These are phyloP conservation scores for Hypoxylon sp. DNA, from an alignment of 2,329 filamentous ascomycete genomes.

Conservation along the genomic window DNA sequence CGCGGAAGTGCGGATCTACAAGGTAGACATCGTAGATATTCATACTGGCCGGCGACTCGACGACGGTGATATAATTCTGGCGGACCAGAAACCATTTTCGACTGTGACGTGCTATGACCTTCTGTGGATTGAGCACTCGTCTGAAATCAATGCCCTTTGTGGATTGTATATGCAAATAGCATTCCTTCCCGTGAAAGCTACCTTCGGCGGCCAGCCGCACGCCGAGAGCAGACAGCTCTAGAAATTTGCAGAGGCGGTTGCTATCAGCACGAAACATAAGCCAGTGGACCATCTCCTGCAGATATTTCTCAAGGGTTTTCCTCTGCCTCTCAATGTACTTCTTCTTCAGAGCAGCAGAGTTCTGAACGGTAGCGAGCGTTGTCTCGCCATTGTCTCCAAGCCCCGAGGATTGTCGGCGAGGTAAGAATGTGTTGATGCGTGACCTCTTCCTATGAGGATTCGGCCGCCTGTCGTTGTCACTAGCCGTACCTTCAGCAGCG, in stretches of 20 bases:
- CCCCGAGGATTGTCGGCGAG: constrained; percentile 68
- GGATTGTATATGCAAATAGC: constrained; percentile 91
- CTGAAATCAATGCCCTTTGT: constrained; percentile 90
- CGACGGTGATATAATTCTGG: constrained; percentile 96
- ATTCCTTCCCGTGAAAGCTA: constrained; percentile 98
- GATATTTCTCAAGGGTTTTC: constrained; percentile 87
- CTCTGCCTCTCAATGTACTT: constrained; percentile 87
- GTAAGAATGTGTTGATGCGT: constrained; percentile 67
- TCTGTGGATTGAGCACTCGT: constrained; percentile 81
- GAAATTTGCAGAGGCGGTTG: constrained; percentile 94
- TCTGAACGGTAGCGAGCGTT: constrained; percentile 59
- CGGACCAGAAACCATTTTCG: constrained; percentile 99
- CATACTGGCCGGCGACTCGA: constrained; percentile 99
- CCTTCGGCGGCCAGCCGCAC: constrained; percentile 95
- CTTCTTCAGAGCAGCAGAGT: constrained; percentile 68
- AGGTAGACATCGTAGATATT: constrained; percentile 98
- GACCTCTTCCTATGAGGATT: constrained; percentile 63
- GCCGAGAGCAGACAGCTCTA: constrained; percentile 93
- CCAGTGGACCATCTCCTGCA: constrained; percentile 95
- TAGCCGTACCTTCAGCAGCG: constrained; percentile 75
- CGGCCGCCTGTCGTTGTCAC: constrained; percentile 73
- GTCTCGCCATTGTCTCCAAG: constrained; percentile 63
- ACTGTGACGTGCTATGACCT: constrained; percentile 85
- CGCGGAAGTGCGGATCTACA: constrained; percentile 89
- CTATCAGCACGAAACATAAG: constrained; percentile 97